Base-by-base conservation (phyloP, 2,329 filamentous ascomycete genomes). In the Dactylellina leptospora region DNA sequence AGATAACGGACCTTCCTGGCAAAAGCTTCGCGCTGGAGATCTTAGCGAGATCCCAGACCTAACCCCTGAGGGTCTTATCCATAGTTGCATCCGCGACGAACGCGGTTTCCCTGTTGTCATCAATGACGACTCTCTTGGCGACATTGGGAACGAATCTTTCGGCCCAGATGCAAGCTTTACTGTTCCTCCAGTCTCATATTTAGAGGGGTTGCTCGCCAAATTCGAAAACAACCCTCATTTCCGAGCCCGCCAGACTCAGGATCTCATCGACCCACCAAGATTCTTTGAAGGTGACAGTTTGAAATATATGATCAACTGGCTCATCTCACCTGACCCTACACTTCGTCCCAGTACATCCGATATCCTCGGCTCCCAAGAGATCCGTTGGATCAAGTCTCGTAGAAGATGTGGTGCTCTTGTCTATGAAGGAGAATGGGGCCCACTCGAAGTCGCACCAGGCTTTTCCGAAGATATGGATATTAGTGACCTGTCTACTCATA, bases 351-450 rank as follows among this genome's bases (percentile, higher is more conserved):
- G 85, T 0, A 86, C 92, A 22, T 84, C 89, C 56, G 86, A 96
- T 74, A 81, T 99, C 9, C 85, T 96, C 48, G 81, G 85, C 47
- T 85, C 88, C 0, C 87, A 88, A 51, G 91, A 92, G 22, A 85
- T 96, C 56, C 85, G 85, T 73, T 99, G 95, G 90, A 89, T 96
- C 28, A 85, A 88, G 60, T 82, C 83, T 54, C 88, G 92, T 74
- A 88, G 92, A 61, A 88, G 90, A 61, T 91, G 92, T 9, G 91
- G 92, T 45, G 95, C 95, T n/a, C 97, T 92, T 0, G 88, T 99
- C 58, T 99, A 90, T 76, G 95, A 99, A 81, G 95, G 95, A 74
- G 95, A 91, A 79, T 99, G 93, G 90, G 95, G 95, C 2, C 93
- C 93, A 28, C 88, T 88, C 74, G 85, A 88, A 74, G 82, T 87